phyloP scores from a whole-genome alignment of 768 basidiomycete species.

The Boletus tomentosulus region DNA sequence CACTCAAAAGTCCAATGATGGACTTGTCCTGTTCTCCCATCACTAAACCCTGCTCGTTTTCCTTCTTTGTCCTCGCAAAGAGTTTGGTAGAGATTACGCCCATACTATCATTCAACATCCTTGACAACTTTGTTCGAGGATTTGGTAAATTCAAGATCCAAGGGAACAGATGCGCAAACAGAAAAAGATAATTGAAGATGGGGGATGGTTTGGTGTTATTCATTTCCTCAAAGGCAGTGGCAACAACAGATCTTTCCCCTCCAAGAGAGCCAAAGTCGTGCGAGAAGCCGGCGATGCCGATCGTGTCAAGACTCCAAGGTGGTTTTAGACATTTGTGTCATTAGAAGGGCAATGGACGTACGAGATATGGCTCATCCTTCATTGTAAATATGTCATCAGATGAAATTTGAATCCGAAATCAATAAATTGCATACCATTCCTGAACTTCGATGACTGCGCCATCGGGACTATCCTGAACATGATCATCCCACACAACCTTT shows the following conservation, averaged over 20 bases:
- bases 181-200: conserved; percentile 12
- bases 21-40: conserved; percentile 33
- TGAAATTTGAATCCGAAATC: background rate
- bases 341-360: conserved; percentile 16
- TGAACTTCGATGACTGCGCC: conserved; percentile 35
- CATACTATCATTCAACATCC: conserved; percentile 27
- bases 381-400: background rate
- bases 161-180: conserved; percentile 32
- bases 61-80: conserved; percentile 31
- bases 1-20: conserved; percentile 37
- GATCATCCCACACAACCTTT: conserved; percentile 28
- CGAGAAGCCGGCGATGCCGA: conserved; percentile 43
- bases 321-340: background rate
- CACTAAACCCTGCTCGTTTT: conserved; percentile 25
- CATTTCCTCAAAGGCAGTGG: conserved; percentile 21
- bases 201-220: conserved; percentile 22
- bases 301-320: conserved; percentile 35
- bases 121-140: conserved; percentile 22
- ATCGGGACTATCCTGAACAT: conserved; percentile 11
- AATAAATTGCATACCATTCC: conserved; percentile 20
- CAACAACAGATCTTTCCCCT: conserved; percentile 22
- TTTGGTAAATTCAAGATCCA: conserved; percentile 31
- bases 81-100: conserved; percentile 32
- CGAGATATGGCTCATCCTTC: conserved; percentile 46
- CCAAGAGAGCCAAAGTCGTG: conserved; percentile 43